Evolutionary conservation across 2,329 filamentous ascomycete species (phyloP).

Genomic region (Rhexocercosporidium sp.): DNA sequence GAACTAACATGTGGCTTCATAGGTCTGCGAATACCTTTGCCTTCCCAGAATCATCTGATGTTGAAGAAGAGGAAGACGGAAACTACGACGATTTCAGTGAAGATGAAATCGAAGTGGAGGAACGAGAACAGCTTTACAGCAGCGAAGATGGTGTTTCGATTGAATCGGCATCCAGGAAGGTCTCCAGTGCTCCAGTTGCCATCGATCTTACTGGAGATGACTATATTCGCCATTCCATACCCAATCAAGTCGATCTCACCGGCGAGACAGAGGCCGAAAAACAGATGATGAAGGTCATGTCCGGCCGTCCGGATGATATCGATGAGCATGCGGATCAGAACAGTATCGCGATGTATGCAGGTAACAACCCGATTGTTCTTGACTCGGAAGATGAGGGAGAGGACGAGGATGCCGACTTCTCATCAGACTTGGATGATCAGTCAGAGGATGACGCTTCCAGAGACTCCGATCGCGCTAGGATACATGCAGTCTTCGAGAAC

Average conservation of each 20-base stretch:
- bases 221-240: conserved; percentile 22
- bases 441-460: conserved; percentile 16
- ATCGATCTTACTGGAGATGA: conserved; percentile 43
- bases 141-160: conserved; percentile 38
- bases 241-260: conserved; percentile 29
- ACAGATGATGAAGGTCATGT: conserved; percentile 14
- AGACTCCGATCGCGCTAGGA: conserved; percentile 7
- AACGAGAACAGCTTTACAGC: conserved; percentile 23
- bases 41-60: conserved; percentile 39
- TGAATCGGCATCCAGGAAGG: conserved; percentile 29
- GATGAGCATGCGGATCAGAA: conserved; percentile 10
- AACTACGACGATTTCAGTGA: conserved; percentile 35
- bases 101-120: conserved; percentile 22
- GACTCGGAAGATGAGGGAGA: conserved; percentile 23
- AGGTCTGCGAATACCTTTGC: conserved; percentile 33
- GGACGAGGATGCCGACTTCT: conserved; percentile 17
- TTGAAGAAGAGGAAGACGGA: conserved; percentile 38
- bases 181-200: conserved; percentile 27
- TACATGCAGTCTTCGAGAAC: conserved; percentile 5
- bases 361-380: conserved; percentile 25
- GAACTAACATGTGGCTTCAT: conserved; percentile 10
- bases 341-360: conserved; percentile 20
- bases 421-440: conserved; percentile 20
- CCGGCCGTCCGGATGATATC: conserved; percentile 21
- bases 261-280: conserved; percentile 21